These are phyloP conservation scores for Penicillium manginii DNA, from an alignment of 495 filamentous ascomycete species.

Conservation along the genomic window DNA sequence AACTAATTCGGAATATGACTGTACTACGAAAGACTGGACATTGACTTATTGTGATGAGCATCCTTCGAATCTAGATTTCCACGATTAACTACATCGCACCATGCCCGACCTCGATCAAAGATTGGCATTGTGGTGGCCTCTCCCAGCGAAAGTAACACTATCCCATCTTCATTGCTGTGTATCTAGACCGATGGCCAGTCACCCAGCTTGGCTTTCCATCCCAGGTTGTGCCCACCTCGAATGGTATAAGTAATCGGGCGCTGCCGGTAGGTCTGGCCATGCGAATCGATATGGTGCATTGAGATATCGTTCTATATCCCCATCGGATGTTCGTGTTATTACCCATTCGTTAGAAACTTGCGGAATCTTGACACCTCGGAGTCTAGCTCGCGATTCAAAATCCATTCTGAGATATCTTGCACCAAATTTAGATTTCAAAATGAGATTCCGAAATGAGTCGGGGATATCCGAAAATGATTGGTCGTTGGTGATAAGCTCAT, in stretches of 20 bases:
- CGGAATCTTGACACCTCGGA: slow-evolving; percentile 27
- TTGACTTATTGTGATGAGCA: no score
- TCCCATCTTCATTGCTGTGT: slow-evolving; percentile 23
- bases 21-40: no score
- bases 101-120: no score
- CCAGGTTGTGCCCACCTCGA: slow-evolving; percentile 17
- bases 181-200: slow-evolving; percentile 21
- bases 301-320: slow-evolving; percentile 24
- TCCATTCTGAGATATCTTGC: slow-evolving; percentile 25
- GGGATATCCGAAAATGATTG: slow-evolving; percentile 22
- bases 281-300: slow-evolving; percentile 22
- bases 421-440: slow-evolving; percentile 25
- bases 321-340: slow-evolving; percentile 19
- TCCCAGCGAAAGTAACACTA: slow-evolving; percentile 32
- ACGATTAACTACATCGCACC: no score
- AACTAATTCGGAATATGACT: no score
- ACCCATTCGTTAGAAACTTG: slow-evolving; percentile 26
- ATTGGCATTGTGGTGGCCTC: slow-evolving; percentile 28
- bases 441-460: slow-evolving; percentile 23
- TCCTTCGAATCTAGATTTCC: no score
- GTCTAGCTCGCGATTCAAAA: slow-evolving; percentile 26
- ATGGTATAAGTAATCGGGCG: slow-evolving; percentile 28
- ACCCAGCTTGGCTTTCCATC: slow-evolving; percentile 21
- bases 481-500: slow-evolving; percentile 47
- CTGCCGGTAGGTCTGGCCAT: slow-evolving; percentile 25